These are phyloP conservation scores for Cyclotella sp. DNA, from an alignment of 108 stramenopile species.

Conservation along the genomic window DNA sequence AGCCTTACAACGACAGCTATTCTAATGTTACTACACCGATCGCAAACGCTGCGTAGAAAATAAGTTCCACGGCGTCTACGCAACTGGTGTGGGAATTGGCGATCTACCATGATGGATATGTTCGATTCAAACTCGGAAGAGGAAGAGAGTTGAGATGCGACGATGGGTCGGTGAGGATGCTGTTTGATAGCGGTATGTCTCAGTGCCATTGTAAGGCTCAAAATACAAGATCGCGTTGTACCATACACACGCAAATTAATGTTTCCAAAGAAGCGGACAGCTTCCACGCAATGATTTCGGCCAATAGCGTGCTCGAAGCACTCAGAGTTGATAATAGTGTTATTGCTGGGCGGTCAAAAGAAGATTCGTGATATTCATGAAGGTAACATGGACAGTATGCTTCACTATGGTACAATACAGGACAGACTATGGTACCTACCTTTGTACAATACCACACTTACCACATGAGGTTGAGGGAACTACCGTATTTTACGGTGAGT, in stretches of 20 bases:
- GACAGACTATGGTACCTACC: no score
- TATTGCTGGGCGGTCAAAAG: no score
- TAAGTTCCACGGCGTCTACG: background rate
- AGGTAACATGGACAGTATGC: no score
- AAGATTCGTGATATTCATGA: no score
- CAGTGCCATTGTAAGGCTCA: background rate
- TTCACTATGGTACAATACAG: no score
- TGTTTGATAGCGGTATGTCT: background rate
- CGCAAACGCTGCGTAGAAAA: background rate
- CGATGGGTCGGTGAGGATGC: background rate
- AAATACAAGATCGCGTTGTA: background rate
- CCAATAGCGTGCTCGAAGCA: no score
- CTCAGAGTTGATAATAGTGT: no score
- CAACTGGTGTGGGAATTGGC: background rate
- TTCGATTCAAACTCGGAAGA: conserved; percentile 15
- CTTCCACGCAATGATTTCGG: no score
- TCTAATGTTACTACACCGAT: background rate
- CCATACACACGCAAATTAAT: background rate
- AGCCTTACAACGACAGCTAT: background rate
- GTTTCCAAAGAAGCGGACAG: no score
- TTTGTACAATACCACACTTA: no score
- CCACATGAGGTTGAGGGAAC: no score
- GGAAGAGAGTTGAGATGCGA: background rate
- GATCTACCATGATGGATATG: conserved; percentile 16
- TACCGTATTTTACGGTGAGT: no score